Percentiles rank a stretch among this genome's conserved stretches.
Evolutionary conservation across 345 rosid species (phyloP).

Genomic region (Eucalyptus brandiana): DNA sequence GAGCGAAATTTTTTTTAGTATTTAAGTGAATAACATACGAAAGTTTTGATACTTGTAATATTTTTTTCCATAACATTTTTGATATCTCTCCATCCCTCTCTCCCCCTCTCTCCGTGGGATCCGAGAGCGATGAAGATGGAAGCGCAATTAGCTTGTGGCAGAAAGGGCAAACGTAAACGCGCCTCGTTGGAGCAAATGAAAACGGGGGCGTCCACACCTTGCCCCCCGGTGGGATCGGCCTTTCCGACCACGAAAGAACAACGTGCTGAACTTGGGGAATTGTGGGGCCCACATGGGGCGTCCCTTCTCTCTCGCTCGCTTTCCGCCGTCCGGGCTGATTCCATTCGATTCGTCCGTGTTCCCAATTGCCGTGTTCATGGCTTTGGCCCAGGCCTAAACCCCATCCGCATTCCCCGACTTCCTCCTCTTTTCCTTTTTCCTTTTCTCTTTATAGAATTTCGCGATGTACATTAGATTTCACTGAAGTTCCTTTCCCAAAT

Average conservation of each 20-base stretch:
- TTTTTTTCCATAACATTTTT: too few relatives aligned
- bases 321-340: background rate
- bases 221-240: background rate
- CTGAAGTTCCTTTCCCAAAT: background rate
- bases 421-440: background rate
- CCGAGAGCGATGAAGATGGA: background rate
- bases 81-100: background rate
- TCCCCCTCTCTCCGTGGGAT: background rate
- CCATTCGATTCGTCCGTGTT: background rate
- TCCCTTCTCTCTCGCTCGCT: background rate
- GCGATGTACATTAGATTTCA: background rate
- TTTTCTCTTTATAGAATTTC: background rate
- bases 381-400: background rate
- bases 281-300: background rate
- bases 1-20: too few relatives aligned
- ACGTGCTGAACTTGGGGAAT: background rate
- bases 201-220: background rate
- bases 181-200: background rate
- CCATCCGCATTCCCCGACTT: background rate
- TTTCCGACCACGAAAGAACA: background rate
- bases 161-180: background rate
- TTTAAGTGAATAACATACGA: rapidly evolving
- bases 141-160: background rate
- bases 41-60: too few relatives aligned
- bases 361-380: background rate